Conservation (phyloP, 83 land plant genomes). For the Isoetes engelmannii region DNA sequence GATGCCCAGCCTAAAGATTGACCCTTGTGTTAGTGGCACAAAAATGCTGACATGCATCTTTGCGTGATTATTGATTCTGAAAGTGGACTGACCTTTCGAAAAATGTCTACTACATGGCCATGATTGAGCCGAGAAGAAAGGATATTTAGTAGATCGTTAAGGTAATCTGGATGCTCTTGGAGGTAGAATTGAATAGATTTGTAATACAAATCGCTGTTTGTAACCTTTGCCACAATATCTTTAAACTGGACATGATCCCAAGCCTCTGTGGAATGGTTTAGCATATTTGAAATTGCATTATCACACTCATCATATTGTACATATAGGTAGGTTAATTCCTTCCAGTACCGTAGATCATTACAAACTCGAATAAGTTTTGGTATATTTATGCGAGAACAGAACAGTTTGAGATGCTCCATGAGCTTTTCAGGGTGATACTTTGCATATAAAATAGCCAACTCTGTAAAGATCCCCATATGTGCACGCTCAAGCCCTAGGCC, state of each 20-base stretch:
- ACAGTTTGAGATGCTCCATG: slow-evolving; percentile 9
- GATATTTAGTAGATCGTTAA: background rate
- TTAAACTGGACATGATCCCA: slow-evolving; percentile 5
- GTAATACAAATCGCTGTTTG: slow-evolving; percentile 1
- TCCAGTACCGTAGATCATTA: background rate
- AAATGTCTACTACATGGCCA: background rate
- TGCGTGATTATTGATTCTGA: background rate
- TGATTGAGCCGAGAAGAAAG: slow-evolving; percentile 7
- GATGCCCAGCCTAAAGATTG: slow-evolving; percentile 1
- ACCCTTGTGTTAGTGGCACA: background rate
- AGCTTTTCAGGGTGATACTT: slow-evolving; percentile 7
- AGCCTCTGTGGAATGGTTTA: slow-evolving; percentile 4
- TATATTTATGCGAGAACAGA: background rate
- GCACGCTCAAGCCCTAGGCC: slow-evolving; percentile 4
- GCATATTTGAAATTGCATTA: background rate
- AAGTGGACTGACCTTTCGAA: background rate
- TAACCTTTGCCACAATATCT: background rate
- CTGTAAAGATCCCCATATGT: slow-evolving; percentile 8
- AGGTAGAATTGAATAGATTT: background rate
- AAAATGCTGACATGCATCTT: background rate
- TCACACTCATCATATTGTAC: slow-evolving; percentile 10
- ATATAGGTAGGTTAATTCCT: background rate
- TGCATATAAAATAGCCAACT: background rate
- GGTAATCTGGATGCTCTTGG: slow-evolving; percentile 1
- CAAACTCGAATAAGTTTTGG: slow-evolving; percentile 8